Base-by-base conservation (phyloP, 441 rosid species). In the Pelargonium myrrhifolium region DNA sequence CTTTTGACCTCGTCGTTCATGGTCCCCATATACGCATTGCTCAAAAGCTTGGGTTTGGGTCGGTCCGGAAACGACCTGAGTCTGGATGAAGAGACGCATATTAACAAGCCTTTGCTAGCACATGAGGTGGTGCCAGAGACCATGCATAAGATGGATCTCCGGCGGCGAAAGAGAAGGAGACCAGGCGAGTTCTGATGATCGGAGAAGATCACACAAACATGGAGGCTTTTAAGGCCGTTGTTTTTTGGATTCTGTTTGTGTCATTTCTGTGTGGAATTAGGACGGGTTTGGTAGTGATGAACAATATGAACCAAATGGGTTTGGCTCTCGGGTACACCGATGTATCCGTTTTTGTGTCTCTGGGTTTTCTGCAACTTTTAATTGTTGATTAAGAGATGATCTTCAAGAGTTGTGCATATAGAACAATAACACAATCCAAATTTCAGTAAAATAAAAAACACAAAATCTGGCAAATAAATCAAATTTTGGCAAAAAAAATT, bases 1-100 rank as follows among this genome's bases (percentile, higher is more conserved):
- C 78, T 90, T 0, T 59, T 90, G 69, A 89, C 88, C 42, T 83
- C 89, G 8, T 96, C 95, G 0, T 12, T 87, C 37, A 78, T 74
- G 0, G 75, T 87, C 47, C 96, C 97, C 10, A 55, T 77, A 17
- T 78, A 86, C 58, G 49, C 74, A 2, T 83, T 72, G 9, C 1
- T 80, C 0, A 80, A 79, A 21, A 76, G 75, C 65, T 72, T 75
- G 73, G 65, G 43, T 7, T 60, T 68, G 49, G 70, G 68, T 26
- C 75, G 77, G 43, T 28, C 8, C 24, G 40, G 55, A 17, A 58
- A 49, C 22, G 73, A 70, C 64, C 45, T 65, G 11, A 65, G 3
- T 2, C 37, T 37, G 10, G 89, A 90, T 39, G 66, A 76, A 12
- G 95, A 88, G 74, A 79, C 72, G 42, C 78, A 68, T 28, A 60